A percentile compares a stretch with the other conserved stretches of the same genome.
Conservation (phyloP, 371 early-diverging fungal species). For the Nosema muscidifuracis region DNA sequence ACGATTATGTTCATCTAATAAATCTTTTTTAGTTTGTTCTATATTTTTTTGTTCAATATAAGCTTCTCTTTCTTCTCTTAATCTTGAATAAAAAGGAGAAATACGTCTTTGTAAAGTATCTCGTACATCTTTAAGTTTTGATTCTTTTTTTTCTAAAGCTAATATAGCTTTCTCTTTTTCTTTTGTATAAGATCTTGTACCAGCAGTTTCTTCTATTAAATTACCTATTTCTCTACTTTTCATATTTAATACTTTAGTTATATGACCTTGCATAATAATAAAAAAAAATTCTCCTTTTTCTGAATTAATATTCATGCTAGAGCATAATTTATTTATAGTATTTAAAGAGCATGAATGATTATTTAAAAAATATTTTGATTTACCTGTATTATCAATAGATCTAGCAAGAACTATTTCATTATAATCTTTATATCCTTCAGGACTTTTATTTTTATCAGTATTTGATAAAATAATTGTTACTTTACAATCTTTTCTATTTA, state of each 20-base stretch:
- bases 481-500: conserved; percentile 66
- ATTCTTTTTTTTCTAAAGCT: conserved; percentile 85
- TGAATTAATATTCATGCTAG: conserved; percentile 28
- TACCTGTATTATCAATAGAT: conserved; percentile 34
- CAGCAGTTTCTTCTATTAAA: conserved; percentile 97
- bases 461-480: conserved; percentile 91
- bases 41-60: conserved; percentile 70
- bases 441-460: conserved; percentile 71
- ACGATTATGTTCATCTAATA: conserved; percentile 8
- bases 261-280: conserved; percentile 82
- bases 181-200: conserved; percentile 91
- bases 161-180: conserved; percentile 83
- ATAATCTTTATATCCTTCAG: conserved; percentile 77
- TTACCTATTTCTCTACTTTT: conserved; percentile 82
- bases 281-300: conserved; percentile 46
- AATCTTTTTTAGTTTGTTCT: conserved; percentile 17
- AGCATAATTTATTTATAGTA: conserved; percentile 35
- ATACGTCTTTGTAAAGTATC: conserved; percentile 78
- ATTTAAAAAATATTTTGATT: conserved; percentile 45
- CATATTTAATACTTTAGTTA: conserved; percentile 97
- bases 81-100: conserved; percentile 77
- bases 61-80: conserved; percentile 75
- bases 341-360: conserved; percentile 9
- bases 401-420: conserved; percentile 77
- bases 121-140: conserved; percentile 80